Evolutionary conservation across 225 moss, liverwort and hornwort species (phyloP).

Genomic region (Ulota crispa): DNA sequence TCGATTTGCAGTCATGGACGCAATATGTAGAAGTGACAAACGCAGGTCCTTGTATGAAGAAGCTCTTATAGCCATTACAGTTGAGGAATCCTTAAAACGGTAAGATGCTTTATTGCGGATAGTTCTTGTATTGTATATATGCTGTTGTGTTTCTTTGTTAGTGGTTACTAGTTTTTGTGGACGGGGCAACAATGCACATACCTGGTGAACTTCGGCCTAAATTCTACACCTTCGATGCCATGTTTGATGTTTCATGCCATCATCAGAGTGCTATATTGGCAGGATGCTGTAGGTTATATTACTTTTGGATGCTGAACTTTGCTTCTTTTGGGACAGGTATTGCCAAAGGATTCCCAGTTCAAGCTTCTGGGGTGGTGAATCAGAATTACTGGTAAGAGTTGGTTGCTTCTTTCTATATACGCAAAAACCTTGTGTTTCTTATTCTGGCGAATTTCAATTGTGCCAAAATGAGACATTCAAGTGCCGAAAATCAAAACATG

Average conservation of each 20-base stretch:
- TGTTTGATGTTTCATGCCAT: background rate
- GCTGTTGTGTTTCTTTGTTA: background rate
- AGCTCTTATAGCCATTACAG: conserved; percentile 95
- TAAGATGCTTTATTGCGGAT: conserved; percentile 22
- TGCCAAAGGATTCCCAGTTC: conserved; percentile 84
- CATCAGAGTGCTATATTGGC: background rate
- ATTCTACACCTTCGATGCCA: background rate
- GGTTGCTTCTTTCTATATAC: conserved; percentile 1
- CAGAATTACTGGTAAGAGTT: conserved; percentile 63
- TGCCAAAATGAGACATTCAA: background rate
- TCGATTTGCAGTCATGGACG: conserved; percentile 92
- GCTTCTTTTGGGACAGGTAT: conserved; percentile 55
- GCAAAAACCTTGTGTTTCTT: background rate
- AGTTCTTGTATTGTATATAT: background rate
- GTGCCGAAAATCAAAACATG: background rate
- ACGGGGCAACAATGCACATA: background rate
- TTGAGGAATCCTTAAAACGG: conserved; percentile 93
- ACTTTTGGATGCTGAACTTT: conserved; percentile 10
- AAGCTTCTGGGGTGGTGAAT: conserved; percentile 98
- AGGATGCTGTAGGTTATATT: background rate
- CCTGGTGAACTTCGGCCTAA: background rate
- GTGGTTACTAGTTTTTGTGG: background rate
- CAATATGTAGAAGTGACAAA: conserved; percentile 79
- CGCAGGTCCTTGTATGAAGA: conserved; percentile 77
- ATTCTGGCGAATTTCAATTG: background rate